Base-by-base conservation (phyloP, 805 yeast species). In the Candida awuae region DNA sequence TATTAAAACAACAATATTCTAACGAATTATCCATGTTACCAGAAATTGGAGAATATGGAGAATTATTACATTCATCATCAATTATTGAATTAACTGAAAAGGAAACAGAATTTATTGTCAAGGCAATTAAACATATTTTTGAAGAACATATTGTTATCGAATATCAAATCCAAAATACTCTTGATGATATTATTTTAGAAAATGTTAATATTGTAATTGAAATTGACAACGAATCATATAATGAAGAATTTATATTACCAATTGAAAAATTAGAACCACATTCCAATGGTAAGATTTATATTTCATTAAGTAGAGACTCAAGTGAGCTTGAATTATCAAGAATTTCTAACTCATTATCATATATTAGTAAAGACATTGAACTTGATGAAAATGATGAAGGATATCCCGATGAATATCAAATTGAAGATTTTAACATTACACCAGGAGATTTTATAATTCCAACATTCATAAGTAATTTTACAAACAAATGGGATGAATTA, bases 101-200 rank as follows among this genome's bases (percentile, higher is more conserved):
- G 43, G 97, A 88, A 59, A 86, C 94, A 45, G 98, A 92, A 63
- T 86, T 87, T 59, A 88, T 86, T 32, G 94, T 92, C 43, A 72
- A 71, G 37, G 88, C 82, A 26, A 68, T 84, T 41, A 88, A 85
- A 61, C 97, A 88, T 58, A 63, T 88, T 40, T 92, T 84, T 62
- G 76, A 75, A 45, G 66, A 74, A 13, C 79, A 83, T 52, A 75
- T 90, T 45, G 76, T 80, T 23, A 62, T 87, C 47, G 96, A 90
- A 66, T 90, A 75, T 62, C 77, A 82, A 48, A 75, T 92, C 47
- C 73, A 80, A 42, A 92, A 92, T 66, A 92, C 97, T 3, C 71
- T 87, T 56, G 72, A 76, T 17, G 92, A 82, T 51, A 74, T 80
- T 40, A 74, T 83, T 27, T 69, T 90, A 47, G 86, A 80, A 51